Evolutionary conservation across 1,284 basidiomycete species (phyloP).

Genomic region (Wallemia ichthyophaga): DNA sequence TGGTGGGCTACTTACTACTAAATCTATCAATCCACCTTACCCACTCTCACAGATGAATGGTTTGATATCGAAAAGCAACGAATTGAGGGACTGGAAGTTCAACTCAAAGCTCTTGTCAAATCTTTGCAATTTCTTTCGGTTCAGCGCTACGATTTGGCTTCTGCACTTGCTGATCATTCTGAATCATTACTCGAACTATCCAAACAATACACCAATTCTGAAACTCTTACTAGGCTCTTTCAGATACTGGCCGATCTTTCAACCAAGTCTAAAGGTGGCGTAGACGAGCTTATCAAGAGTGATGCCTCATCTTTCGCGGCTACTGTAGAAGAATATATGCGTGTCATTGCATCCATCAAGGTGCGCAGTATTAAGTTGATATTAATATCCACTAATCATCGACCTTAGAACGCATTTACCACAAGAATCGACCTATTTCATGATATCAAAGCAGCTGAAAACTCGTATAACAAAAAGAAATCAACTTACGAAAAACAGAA

Average conservation of each 20-base stretch:
- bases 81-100: conserved; percentile 64
- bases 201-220: neutral
- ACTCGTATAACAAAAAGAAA: conserved; percentile 38
- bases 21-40: neutral
- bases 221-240: neutral
- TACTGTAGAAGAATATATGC: conserved; percentile 61
- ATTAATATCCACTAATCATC: neutral
- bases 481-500: conserved; percentile 51
- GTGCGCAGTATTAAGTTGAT: conserved; percentile 20
- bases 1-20: conserved; percentile 34
- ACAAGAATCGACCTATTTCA: neutral
- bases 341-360: conserved; percentile 64
- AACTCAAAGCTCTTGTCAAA: conserved; percentile 56
- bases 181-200: neutral
- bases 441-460: conserved; percentile 19
- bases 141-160: conserved; percentile 31
- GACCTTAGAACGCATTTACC: neutral
- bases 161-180: conserved; percentile 7
- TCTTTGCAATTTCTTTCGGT: conserved; percentile 53
- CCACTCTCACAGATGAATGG: conserved; percentile 30
- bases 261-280: conserved; percentile 29
- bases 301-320: conserved; percentile 21
- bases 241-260: conserved; percentile 32
- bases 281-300: conserved; percentile 38
- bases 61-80: conserved; percentile 65